A percentile compares a stretch with the other conserved stretches of the same genome.
Evolutionary conservation across 2,329 filamentous ascomycete species (phyloP).

Genomic region (Cladosporium oxysporum): DNA sequence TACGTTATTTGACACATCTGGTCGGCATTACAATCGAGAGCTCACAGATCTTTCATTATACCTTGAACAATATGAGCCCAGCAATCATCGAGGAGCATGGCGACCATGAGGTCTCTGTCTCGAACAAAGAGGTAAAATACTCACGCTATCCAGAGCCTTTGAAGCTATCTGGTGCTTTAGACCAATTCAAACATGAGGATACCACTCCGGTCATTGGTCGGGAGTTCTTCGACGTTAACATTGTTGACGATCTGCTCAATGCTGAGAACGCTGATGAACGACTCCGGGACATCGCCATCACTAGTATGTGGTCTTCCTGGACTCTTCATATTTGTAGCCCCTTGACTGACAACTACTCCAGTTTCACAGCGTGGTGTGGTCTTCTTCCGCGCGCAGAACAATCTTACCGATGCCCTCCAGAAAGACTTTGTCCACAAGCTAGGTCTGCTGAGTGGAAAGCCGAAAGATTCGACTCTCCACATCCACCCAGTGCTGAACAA

Average conservation of each 20-base stretch:
- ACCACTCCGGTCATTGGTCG: slow-evolving; percentile 63
- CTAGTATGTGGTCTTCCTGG: slow-evolving; percentile 28
- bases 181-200: slow-evolving; percentile 58
- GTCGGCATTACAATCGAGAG: neutral
- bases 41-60: neutral
- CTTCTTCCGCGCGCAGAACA: slow-evolving; percentile 26
- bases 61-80: neutral
- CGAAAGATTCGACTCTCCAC: slow-evolving; percentile 58
- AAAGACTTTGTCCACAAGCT: slow-evolving; percentile 56
- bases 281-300: slow-evolving; percentile 61
- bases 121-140: neutral
- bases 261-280: slow-evolving; percentile 64
- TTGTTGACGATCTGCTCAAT: slow-evolving; percentile 64
- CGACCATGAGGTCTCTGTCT: neutral
- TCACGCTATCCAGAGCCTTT: slow-evolving; percentile 20
- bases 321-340: neutral
- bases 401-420: slow-evolving; percentile 51
- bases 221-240: slow-evolving; percentile 60
- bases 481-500: slow-evolving; percentile 58
- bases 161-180: slow-evolving; percentile 27
- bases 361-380: slow-evolving; percentile 26
- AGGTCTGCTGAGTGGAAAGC: slow-evolving; percentile 60
- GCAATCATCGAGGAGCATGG: neutral
- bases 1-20: neutral
- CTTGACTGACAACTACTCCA: slow-evolving; percentile 12